Evolutionary conservation across 768 basidiomycete genomes (phyloP).

Genomic region (Amanita rimosa): DNA sequence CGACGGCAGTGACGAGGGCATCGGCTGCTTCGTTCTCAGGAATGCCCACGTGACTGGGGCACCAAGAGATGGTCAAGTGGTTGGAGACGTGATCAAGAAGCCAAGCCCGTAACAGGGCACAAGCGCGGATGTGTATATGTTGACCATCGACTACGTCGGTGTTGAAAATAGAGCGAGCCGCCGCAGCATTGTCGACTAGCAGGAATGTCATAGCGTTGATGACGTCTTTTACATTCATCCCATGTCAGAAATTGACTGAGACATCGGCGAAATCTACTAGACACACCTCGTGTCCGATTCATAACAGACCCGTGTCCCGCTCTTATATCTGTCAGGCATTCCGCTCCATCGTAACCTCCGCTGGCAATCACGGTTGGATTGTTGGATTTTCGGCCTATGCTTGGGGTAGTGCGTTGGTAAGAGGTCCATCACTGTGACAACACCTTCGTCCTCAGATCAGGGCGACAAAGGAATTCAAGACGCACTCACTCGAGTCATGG

Average conservation of each 20-base stretch:
- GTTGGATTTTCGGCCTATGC: constrained; percentile 29
- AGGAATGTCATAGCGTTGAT: too few species aligned
- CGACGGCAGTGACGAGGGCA: too few species aligned
- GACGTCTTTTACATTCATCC: constrained; percentile 48
- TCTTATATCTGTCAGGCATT: constrained; percentile 67
- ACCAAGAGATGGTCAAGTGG: too few species aligned
- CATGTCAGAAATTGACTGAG: not conserved
- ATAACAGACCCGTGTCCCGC: constrained; percentile 56
- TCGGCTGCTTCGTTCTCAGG: too few species aligned
- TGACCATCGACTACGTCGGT: too few species aligned
- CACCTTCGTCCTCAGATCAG: constrained; percentile 10
- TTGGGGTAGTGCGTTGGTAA: constrained; percentile 67
- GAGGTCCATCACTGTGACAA: constrained; percentile 24
- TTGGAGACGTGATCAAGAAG: too few species aligned
- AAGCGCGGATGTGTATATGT: too few species aligned
- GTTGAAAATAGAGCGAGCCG: too few species aligned
- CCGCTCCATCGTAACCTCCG: constrained; percentile 73
- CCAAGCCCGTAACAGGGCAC: too few species aligned
- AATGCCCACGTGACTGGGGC: too few species aligned
- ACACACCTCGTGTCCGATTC: constrained; percentile 66
- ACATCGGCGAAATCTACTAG: not conserved
- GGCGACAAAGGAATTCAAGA: not conserved
- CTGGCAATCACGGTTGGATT: constrained; percentile 69
- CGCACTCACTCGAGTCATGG: constrained; percentile 18
- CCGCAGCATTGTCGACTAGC: too few species aligned